Evolutionary conservation across 2,329 filamentous ascomycete genomes (phyloP).

Genomic region (Epichloe bromicola): DNA sequence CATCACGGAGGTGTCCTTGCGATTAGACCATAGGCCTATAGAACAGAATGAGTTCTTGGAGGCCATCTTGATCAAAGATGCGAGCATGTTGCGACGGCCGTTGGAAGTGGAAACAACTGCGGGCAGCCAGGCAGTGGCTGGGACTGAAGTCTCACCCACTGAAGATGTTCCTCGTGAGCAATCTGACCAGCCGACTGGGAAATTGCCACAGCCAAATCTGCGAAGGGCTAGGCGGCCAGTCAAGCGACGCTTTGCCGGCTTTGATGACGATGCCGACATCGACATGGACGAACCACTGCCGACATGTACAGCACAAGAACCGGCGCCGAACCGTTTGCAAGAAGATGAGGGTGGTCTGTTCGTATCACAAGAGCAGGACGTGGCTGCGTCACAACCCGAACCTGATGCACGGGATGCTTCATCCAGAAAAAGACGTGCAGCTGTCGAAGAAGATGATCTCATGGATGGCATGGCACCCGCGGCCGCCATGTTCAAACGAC

Average conservation of each 20-base stretch:
- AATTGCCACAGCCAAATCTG: neutral
- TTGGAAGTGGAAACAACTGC: conserved; percentile 37
- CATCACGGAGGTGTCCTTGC: conserved; percentile 53
- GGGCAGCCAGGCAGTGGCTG: conserved; percentile 10
- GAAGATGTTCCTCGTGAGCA: conserved; percentile 3
- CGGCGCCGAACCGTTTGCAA: neutral
- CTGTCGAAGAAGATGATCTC: conserved; percentile 39
- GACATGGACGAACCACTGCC: conserved; percentile 17
- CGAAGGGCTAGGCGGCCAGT: conserved; percentile 25
- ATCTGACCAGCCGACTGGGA: conserved; percentile 4
- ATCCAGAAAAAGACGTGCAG: conserved; percentile 33
- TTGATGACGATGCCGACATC: conserved; percentile 38
- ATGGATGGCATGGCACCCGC: conserved; percentile 66
- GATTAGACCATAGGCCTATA: conserved; percentile 69
- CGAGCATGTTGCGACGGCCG: conserved; percentile 54
- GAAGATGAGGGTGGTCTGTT: conserved; percentile 37
- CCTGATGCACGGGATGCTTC: conserved; percentile 12
- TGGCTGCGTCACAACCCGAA: conserved; percentile 10
- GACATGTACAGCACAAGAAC: neutral
- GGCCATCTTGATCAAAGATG: conserved; percentile 71
- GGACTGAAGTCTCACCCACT: neutral
- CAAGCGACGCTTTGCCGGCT: conserved; percentile 57
- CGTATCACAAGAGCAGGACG: conserved; percentile 36
- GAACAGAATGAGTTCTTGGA: conserved; percentile 88
- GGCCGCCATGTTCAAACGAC: conserved; percentile 66